Evolutionary conservation across 1,139 yeast genomes (phyloP), one percentile per base, ranked within the genome.

Genomic region (Yamadazyma diospyri): DNA sequence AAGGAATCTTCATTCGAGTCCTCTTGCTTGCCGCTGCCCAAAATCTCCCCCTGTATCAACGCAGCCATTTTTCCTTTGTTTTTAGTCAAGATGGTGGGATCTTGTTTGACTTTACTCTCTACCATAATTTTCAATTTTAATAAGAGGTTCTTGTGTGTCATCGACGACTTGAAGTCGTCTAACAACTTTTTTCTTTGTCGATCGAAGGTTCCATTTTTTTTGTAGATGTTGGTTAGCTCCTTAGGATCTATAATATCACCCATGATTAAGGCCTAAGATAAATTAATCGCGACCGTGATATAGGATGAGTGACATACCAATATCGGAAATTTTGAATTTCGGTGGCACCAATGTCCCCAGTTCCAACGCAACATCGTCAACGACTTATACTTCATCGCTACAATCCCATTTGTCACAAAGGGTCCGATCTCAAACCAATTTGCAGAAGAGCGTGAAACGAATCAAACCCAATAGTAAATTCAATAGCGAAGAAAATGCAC

Each of bases 61-160:
- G 80, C 80, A 0, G 72, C 73, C 51, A 70, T 60, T 35, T 69
- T 72, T 2, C 78, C 79, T 33, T 62, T 66, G 48, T 74, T 76
- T 43, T 72, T 71, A 37, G 61, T 52, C 13, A 76, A 50, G 12
- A 76, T 64, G 13, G 61, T 51, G 0, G 80, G 80, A 41, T 76
- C 78, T 24, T 64, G 59, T 32, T 64, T 61, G 19, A 74, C 64
- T 39, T 72, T 73, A 29, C 57, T 52, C 36, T 70, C 76, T 1
- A 76, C 66, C 53, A 74, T 55, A 16, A 67, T 46, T 35, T 62
- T 61, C 25, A 75, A 51, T 39, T 73, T 63, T 18, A 61, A 51
- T 19, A 68, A 50, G 13, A 76, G 51, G 34, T 67, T 64, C 5
- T 63, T 42, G 41, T 66, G 69, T 4, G 76, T 66, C 42, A 66